These are phyloP conservation scores for Coniochaeta sp. DNA, from an alignment of 2,329 filamentous ascomycete genomes.

Conservation along the genomic window DNA sequence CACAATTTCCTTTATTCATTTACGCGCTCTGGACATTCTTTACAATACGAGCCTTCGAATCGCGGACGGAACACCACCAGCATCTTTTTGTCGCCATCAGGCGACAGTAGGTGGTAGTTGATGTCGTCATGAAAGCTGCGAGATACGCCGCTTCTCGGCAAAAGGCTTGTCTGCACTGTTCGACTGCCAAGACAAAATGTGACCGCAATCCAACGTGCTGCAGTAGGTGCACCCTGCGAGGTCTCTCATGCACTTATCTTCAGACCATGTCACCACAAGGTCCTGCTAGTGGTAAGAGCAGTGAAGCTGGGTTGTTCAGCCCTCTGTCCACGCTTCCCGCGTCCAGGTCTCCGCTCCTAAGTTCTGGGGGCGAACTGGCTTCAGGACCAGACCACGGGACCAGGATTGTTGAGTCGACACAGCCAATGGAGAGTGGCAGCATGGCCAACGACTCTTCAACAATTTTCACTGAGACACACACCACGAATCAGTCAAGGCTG, in stretches of 20 bases:
- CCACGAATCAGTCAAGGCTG: too few relatives aligned
- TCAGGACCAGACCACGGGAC: background rate
- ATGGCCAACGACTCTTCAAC: too few relatives aligned
- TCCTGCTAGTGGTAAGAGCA: background rate
- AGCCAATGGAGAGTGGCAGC: too few relatives aligned
- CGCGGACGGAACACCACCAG: too few relatives aligned
- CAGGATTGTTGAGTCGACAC: conserved; percentile 7
- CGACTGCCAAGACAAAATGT: conserved; percentile 29
- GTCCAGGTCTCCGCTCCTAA: background rate
- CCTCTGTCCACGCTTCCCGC: background rate
- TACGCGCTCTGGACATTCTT: too few relatives aligned
- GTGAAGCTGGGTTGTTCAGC: background rate
- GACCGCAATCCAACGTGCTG: conserved; percentile 25
- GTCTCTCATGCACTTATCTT: background rate
- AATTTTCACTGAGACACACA: too few relatives aligned
- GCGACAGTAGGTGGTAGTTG: too few relatives aligned
- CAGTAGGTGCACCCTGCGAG: conserved; percentile 18
- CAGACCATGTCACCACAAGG: background rate
- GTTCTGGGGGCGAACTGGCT: background rate
- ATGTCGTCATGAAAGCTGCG: conserved; percentile 12
- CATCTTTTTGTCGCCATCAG: too few relatives aligned
- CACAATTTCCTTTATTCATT: too few relatives aligned
- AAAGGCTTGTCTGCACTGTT: conserved; percentile 30
- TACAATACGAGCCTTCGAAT: too few relatives aligned
- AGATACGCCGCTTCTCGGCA: conserved; percentile 29